These are phyloP conservation scores for Backusella liffmaniae DNA, from an alignment of 192 early-diverging fungal species.

Conservation along the genomic window DNA sequence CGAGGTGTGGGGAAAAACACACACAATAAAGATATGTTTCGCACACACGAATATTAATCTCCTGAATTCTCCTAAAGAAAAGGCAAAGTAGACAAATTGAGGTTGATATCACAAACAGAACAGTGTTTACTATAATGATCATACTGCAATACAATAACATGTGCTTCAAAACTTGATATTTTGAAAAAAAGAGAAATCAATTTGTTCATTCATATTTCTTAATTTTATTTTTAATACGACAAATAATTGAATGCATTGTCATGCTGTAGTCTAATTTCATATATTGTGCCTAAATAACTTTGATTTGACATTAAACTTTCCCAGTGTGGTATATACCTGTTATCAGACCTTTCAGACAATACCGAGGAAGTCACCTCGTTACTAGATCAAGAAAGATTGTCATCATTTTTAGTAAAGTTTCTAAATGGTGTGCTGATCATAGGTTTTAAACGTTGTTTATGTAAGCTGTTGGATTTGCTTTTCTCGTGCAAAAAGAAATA, in stretches of 20 bases:
- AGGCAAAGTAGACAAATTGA: not conserved
- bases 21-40: constrained; percentile 1
- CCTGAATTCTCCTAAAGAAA: constrained; percentile 7
- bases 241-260: not conserved
- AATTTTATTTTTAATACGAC: not conserved
- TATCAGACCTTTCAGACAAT: not conserved
- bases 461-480: not conserved
- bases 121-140: not conserved
- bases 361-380: not conserved
- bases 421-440: not conserved
- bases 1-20: not conserved
- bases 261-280: not conserved
- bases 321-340: not conserved
- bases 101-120: not conserved
- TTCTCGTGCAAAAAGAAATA: not conserved
- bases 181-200: not conserved
- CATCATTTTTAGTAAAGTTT: not conserved
- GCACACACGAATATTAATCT: constrained; percentile 5
- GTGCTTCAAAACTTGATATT: not conserved
- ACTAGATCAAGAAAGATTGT: not conserved
- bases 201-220: not conserved
- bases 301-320: not conserved
- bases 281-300: not conserved
- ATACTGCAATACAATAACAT: not conserved
- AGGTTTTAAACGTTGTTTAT: not conserved